phyloP scores from a whole-genome alignment of 140 eudicot genomes.

The Stevia rebaudiana region DNA sequence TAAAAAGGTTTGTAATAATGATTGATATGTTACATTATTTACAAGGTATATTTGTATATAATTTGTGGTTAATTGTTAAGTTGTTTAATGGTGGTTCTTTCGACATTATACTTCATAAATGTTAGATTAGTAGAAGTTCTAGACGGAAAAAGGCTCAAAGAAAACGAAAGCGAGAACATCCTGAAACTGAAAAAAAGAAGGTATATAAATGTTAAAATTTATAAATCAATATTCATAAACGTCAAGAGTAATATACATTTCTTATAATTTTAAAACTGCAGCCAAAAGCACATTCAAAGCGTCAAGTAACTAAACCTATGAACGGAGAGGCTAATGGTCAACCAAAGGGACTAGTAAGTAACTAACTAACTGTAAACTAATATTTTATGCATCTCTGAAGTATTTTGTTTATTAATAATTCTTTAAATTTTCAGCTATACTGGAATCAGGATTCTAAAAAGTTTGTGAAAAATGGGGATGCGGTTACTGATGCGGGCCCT shows the following conservation, averaged over 20 bases:
- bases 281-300: slow-evolving; percentile 40
- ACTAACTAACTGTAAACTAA: slow-evolving; percentile 8
- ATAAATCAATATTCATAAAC: slow-evolving; percentile 14
- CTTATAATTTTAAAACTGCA: slow-evolving; percentile 18
- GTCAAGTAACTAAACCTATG: slow-evolving; percentile 37
- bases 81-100: not conserved
- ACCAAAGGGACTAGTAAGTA: slow-evolving; percentile 51
- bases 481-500: slow-evolving; percentile 41
- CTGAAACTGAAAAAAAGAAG: slow-evolving; percentile 50
- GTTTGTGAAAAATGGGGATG: slow-evolving; percentile 30
- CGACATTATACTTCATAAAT: slow-evolving; percentile 11
- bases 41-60: not conserved
- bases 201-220: slow-evolving; percentile 15
- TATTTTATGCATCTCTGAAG: not conserved
- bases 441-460: slow-evolving; percentile 46
- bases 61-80: not conserved
- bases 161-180: slow-evolving; percentile 46
- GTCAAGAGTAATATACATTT: not conserved
- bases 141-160: slow-evolving; percentile 68
- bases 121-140: slow-evolving; percentile 58
- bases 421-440: slow-evolving; percentile 44
- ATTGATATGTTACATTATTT: slow-evolving; percentile 8
- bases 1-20: slow-evolving; percentile 42
- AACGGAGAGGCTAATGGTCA: slow-evolving; percentile 34
- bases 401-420: not conserved